These are phyloP conservation scores for Hydrangea macrophylla DNA, from an alignment of 148 eudicot genomes.

Conservation along the genomic window DNA sequence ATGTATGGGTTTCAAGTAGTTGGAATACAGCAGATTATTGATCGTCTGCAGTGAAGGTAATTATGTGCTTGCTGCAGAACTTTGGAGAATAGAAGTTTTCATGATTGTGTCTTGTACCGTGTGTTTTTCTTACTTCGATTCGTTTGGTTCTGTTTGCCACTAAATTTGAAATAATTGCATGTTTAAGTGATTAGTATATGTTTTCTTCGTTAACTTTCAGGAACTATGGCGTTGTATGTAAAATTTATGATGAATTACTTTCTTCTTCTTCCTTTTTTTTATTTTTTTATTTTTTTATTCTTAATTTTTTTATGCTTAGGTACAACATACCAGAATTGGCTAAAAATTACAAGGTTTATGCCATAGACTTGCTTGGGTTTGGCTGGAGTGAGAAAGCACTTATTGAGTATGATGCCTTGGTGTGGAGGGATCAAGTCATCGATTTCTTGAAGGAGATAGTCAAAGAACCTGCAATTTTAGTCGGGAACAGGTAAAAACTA, in stretches of 20 bases:
- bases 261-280: too few relatives aligned
- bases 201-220: not conserved
- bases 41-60: not conserved
- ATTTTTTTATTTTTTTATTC: too few relatives aligned
- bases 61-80: not conserved
- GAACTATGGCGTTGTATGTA: not conserved
- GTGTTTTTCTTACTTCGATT: not conserved
- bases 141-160: not conserved
- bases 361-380: slow-evolving; percentile 90
- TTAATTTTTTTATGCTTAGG: slow-evolving; percentile 43
- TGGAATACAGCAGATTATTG: not conserved
- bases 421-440: slow-evolving; percentile 89
- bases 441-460: slow-evolving; percentile 91
- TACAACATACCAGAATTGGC: slow-evolving; percentile 98
- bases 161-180: not conserved
- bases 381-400: slow-evolving; percentile 99
- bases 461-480: slow-evolving; percentile 80
- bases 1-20: not conserved
- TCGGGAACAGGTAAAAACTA: slow-evolving; percentile 72
- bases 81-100: slow-evolving; percentile 2
- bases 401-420: slow-evolving; percentile 84
- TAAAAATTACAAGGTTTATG: slow-evolving; percentile 88
- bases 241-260: slow-evolving; percentile 4
- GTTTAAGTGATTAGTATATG: not conserved
- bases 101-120: not conserved